Conservation (phyloP, 1,284 basidiomycete species). For the Naganishia sp. region DNA sequence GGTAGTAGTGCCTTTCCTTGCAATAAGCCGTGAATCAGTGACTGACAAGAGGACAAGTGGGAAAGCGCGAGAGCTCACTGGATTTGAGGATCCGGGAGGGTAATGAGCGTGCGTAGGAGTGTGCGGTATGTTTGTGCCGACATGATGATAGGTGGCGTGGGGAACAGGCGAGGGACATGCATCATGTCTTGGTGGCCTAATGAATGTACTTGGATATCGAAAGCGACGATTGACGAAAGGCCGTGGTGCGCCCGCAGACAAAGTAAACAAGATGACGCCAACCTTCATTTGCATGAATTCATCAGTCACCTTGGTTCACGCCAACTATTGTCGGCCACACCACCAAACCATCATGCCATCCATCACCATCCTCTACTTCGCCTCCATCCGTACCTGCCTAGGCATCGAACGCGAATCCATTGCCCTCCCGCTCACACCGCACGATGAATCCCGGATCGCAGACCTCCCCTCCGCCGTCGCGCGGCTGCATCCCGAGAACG, state of each 20-base stretch:
- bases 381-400: conserved; percentile 29
- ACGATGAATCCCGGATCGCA: background rate
- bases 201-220: too few species aligned
- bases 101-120: conserved; percentile 1
- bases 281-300: background rate
- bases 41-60: background rate
- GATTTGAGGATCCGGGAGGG: conserved; percentile 16
- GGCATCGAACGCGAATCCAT: conserved; percentile 15
- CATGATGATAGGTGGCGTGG: too few species aligned
- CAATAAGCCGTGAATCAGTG: background rate
- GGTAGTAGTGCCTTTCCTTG: conserved; percentile 8
- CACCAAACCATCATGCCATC: conserved; percentile 2
- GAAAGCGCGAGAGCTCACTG: conserved; percentile 8
- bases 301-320: background rate
- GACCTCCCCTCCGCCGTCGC: conserved; percentile 7
- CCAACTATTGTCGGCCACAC: background rate
- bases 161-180: background rate
- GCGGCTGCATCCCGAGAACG: conserved; percentile 3
- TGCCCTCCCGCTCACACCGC: background rate
- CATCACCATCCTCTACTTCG: conserved; percentile 33
- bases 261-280: background rate
- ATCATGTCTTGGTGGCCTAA: background rate
- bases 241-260: too few species aligned
- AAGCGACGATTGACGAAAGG: too few species aligned
- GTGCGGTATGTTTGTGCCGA: conserved; percentile 9